Conservation (phyloP, 176 grass and related monocot species). For the Leersia perrieri region DNA sequence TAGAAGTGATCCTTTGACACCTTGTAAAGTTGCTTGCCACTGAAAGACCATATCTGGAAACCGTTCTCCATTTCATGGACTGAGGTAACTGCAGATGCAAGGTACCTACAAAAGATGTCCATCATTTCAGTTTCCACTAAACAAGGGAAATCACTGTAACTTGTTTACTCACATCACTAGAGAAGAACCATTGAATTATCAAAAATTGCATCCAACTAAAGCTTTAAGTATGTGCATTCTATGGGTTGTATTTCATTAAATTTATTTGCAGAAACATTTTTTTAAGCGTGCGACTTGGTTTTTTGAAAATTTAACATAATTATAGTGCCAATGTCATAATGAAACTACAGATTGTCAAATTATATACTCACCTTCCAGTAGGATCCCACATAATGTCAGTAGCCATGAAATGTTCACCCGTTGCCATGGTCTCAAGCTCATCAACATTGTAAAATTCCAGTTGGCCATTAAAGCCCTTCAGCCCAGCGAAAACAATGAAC, state of each 20-base stretch:
- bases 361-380: constrained; percentile 68
- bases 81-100: constrained; percentile 75
- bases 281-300: background rate
- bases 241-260: background rate
- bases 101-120: constrained; percentile 43
- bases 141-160: background rate
- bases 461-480: constrained; percentile 96
- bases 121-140: background rate
- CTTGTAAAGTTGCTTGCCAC: constrained; percentile 77
- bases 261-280: background rate
- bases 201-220: background rate
- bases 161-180: background rate
- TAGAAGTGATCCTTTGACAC: constrained; percentile 94
- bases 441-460: constrained; percentile 95
- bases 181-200: background rate
- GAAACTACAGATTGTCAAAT: background rate
- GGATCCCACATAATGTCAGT: constrained; percentile 95
- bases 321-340: background rate
- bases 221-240: background rate
- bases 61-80: constrained; percentile 98
- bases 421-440: constrained; percentile 91
- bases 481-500: constrained; percentile 81
- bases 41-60: constrained; percentile 89
- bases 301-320: background rate
- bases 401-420: constrained; percentile 97